These are phyloP conservation scores for Ophiocordyceps camponoti-leonardi DNA, from an alignment of 2,329 filamentous ascomycete genomes.

Conservation along the genomic window DNA sequence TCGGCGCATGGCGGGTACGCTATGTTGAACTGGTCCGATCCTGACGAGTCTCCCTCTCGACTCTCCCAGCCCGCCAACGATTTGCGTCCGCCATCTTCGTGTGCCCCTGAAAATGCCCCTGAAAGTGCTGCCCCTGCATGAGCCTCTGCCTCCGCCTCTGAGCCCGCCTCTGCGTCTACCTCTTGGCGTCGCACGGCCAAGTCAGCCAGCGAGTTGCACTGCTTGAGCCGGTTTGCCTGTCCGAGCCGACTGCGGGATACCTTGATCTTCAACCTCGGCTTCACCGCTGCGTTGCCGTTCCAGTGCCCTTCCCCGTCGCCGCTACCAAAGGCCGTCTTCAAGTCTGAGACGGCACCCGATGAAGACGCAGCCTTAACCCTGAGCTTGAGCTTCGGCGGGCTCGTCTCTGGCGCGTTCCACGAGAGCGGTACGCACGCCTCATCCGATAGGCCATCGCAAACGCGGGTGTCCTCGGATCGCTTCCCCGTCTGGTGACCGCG, in stretches of 20 bases:
- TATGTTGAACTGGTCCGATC: slow-evolving; percentile 18
- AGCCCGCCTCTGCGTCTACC: neutral
- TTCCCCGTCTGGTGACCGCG: neutral
- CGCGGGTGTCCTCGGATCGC: neutral
- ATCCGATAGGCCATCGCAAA: neutral
- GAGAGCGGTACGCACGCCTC: neutral
- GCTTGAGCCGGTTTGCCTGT: slow-evolving; percentile 11
- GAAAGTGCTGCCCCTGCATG: neutral
- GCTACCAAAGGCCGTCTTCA: neutral
- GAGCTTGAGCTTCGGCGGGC: slow-evolving; percentile 11
- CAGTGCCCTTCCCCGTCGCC: neutral
- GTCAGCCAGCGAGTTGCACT: slow-evolving; percentile 15
- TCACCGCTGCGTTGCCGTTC: slow-evolving; percentile 5
- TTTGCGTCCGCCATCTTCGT: neutral
- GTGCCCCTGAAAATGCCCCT: neutral
- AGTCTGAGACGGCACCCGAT: neutral
- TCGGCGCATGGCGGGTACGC: slow-evolving; percentile 11
- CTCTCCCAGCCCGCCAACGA: slow-evolving; percentile 2
- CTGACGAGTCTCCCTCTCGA: slow-evolving; percentile 4
- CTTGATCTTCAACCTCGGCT: slow-evolving; percentile 16
- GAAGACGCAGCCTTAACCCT: slow-evolving; percentile 9
- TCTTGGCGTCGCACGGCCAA: slow-evolving; percentile 4
- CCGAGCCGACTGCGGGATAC: slow-evolving; percentile 13
- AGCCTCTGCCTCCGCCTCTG: neutral
- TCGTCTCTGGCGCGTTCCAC: slow-evolving; percentile 1